Percentiles rank a stretch among this genome's conserved stretches.
Conservation (phyloP, 257 asterid species). For the Linaria vulgaris region DNA sequence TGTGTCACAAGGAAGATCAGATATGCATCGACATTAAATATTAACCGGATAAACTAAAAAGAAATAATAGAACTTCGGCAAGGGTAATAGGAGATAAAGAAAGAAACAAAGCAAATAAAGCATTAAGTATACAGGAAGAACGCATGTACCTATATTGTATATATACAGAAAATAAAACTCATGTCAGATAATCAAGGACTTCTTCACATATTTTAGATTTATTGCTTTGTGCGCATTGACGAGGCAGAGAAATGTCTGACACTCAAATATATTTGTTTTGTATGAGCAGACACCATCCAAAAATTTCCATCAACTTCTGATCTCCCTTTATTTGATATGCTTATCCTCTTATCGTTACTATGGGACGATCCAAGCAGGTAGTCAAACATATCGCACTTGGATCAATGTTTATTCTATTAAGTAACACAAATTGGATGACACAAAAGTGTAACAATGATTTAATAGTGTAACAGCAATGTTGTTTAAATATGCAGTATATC, state of each 20-base stretch:
- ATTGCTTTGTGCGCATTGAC: neutral
- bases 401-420: neutral
- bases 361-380: slow-evolving; percentile 10
- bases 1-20: slow-evolving; percentile 34
- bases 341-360: slow-evolving; percentile 8
- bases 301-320: slow-evolving; percentile 4
- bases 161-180: slow-evolving; percentile 2
- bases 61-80: slow-evolving; percentile 2
- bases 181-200: slow-evolving; percentile 15
- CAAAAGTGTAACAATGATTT: neutral
- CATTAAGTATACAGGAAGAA: slow-evolving; percentile 16
- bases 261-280: neutral
- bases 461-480: neutral
- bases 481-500: neutral
- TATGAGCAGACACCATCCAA: slow-evolving; percentile 12
- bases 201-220: neutral
- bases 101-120: neutral
- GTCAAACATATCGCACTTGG: neutral
- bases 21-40: slow-evolving; percentile 3
- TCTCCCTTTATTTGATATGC: slow-evolving; percentile 10
- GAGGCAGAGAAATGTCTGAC: neutral
- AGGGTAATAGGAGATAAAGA: neutral
- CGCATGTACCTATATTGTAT: slow-evolving; percentile 1
- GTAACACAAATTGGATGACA: neutral
- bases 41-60: neutral